Evolutionary conservation across 495 filamentous ascomycete genomes (phyloP), one percentile per base, ranked within the genome.

Genomic region (Immersiella caudata): DNA sequence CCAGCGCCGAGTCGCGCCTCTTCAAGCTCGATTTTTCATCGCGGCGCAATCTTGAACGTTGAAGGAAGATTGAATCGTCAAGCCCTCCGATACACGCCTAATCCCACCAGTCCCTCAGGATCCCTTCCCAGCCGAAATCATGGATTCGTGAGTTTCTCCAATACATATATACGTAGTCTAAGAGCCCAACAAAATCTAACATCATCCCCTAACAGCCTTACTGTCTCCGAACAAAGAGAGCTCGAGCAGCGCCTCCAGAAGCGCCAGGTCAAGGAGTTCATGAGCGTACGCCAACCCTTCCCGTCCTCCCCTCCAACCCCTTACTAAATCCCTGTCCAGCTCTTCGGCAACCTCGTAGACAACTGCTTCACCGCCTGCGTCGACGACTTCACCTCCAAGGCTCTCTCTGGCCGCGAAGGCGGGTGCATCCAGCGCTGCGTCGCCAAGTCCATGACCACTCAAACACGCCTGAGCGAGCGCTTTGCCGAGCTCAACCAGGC

Each of bases 181-280:
- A 18, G 14, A 0, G 29, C 29, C 54, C 20, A 16, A 62, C 51
- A 18, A 60, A 64, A 26, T 25, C 72, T 70, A 70, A 74, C 57
- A 5, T 60, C 8, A 58, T 49, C 18, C 6, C 29, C 21, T 21
- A 52, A 22, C 54, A 84, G 81, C 72, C 92, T 99, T 78, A 93
- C 89, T 67, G 78, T 86, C 71, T 78, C 89, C 65, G 95, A 99
- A 82, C 91, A 93, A 81, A 90, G 91, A 79, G 93, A 98, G 85
- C 90, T 99, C 78, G 88, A 94, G 74, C 73, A 84, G 78, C 91
- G 94, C 79, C 92, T 98, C 86, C 92, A 98, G 83, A 90, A 90
- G 80, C 94, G 93, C 81, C 95, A 99, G 83, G 89, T 98, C 86
- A 97, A 97, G 83, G 94, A 97, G 69, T 97, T 99, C 77, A 96